Percentiles rank a stretch among this genome's conserved stretches.
These are phyloP conservation scores for Macaranga tanarius DNA, from an alignment of 441 rosid genomes.

Conservation along the genomic window DNA sequence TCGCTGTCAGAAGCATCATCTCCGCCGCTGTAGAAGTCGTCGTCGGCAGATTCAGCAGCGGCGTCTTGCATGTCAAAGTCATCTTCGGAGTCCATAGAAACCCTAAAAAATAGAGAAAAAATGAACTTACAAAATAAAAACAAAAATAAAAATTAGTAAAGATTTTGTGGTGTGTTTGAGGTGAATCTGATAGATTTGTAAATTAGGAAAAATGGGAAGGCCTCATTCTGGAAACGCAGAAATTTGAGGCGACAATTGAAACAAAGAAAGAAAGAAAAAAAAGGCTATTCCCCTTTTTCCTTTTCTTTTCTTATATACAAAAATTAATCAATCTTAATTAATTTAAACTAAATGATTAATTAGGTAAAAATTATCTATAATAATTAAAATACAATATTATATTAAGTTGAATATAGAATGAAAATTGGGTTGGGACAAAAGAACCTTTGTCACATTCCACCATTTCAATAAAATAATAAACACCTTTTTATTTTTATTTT, in stretches of 20 bases:
- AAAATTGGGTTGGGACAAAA: neutral
- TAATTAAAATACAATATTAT: too few species aligned
- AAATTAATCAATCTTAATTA: too few species aligned
- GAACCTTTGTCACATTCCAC: neutral
- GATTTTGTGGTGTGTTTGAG: too few species aligned
- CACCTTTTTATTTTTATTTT: too few species aligned
- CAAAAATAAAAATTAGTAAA: conserved; percentile 4
- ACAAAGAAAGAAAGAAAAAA: conserved; percentile 1
- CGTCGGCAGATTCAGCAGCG: conserved; percentile 54
- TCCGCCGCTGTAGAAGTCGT: conserved; percentile 79
- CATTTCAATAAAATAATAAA: too few species aligned
- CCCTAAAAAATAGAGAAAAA: neutral
- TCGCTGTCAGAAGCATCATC: conserved; percentile 55
- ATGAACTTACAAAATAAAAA: neutral
- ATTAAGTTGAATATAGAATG: too few species aligned
- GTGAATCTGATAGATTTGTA: conserved; percentile 28
- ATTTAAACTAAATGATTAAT: too few species aligned
- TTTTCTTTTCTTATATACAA: too few species aligned
- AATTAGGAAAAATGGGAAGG: conserved; percentile 30
- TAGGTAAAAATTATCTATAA: too few species aligned
- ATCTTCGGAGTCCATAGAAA: conserved; percentile 55
- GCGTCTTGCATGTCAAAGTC: conserved; percentile 60
- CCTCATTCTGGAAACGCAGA: neutral
- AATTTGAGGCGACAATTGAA: too few species aligned
- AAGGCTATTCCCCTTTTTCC: too few species aligned